Percentiles rank a stretch among this genome's conserved stretches.
phyloP scores from a whole-genome alignment of 495 filamentous ascomycete species.

The Xylaria castorea region DNA sequence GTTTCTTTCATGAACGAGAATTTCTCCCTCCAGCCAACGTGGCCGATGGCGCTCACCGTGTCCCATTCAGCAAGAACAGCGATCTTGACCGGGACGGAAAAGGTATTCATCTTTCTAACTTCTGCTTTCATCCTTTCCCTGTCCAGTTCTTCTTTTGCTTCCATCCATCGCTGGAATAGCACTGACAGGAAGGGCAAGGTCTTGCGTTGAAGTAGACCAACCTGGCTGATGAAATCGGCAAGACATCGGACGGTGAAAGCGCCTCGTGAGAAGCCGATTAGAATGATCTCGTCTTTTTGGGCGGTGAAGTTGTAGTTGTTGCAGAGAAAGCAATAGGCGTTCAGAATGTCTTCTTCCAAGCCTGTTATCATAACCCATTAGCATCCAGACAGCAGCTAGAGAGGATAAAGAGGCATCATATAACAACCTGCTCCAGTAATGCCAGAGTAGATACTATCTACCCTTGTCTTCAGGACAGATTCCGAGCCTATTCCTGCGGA shows the following conservation, averaged over 20 bases:
- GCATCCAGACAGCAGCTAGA: background rate
- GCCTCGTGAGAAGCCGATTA: conserved; percentile 70
- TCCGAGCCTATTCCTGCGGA: conserved; percentile 17
- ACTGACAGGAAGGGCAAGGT: conserved; percentile 9
- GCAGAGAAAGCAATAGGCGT: conserved; percentile 65
- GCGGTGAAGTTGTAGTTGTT: conserved; percentile 58
- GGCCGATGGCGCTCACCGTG: conserved; percentile 11
- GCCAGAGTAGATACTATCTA: conserved; percentile 29
- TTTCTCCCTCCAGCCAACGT: conserved; percentile 6
- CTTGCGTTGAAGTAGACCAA: conserved; percentile 54
- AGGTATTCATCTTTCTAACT: conserved; percentile 3
- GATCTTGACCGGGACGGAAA: conserved; percentile 17
- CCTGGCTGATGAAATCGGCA: conserved; percentile 58
- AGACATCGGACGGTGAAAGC: conserved; percentile 67
- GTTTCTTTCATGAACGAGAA: conserved; percentile 13
- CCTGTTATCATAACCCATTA: background rate
- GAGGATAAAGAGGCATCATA: background rate
- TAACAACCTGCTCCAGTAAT: conserved; percentile 40
- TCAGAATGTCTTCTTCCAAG: conserved; percentile 47
- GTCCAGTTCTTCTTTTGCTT: conserved; percentile 5
- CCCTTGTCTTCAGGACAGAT: conserved; percentile 10
- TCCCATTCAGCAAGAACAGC: conserved; percentile 18
- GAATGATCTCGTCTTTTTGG: conserved; percentile 63
- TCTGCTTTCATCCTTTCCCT: background rate
- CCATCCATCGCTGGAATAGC: conserved; percentile 18